These are phyloP conservation scores for Aspergillus novofumigatus DNA, from an alignment of 2,329 filamentous ascomycete species.

Conservation along the genomic window DNA sequence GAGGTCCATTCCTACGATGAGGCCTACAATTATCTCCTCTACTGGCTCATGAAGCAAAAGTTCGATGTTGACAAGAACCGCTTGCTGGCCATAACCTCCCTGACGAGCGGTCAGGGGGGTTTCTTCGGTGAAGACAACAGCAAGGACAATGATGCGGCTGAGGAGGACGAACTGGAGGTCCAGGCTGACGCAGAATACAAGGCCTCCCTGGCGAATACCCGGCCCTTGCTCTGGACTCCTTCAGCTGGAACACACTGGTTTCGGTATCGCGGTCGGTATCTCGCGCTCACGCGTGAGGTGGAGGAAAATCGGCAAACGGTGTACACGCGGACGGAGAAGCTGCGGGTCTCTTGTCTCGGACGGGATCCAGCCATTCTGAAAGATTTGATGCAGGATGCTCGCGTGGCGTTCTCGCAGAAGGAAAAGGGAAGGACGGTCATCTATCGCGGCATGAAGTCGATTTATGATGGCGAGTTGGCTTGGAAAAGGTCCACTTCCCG, in stretches of 20 bases:
- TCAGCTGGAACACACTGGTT: slow-evolving; percentile 4
- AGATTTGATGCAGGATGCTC: slow-evolving; percentile 3
- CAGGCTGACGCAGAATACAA: background rate
- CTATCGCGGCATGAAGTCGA: slow-evolving; percentile 1
- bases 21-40: slow-evolving; percentile 5
- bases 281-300: slow-evolving; percentile 1
- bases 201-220: slow-evolving; percentile 4
- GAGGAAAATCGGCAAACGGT: background rate
- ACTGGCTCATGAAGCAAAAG: slow-evolving; percentile 3
- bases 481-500: slow-evolving; percentile 2
- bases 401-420: slow-evolving; percentile 5
- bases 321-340: slow-evolving; percentile 3
- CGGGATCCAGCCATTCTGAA: slow-evolving; percentile 2
- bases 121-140: background rate
- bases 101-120: background rate
- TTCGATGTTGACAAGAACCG: slow-evolving; percentile 1
- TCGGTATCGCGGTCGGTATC: slow-evolving; percentile 1
- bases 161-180: background rate
- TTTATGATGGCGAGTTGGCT: background rate
- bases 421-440: slow-evolving; percentile 5
- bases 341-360: slow-evolving; percentile 3
- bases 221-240: slow-evolving; percentile 3
- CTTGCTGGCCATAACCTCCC: background rate
- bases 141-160: background rate
- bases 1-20: slow-evolving; percentile 6